These are phyloP conservation scores for Hypoxylon sp. DNA, from an alignment of 2,329 filamentous ascomycete species.

Conservation along the genomic window DNA sequence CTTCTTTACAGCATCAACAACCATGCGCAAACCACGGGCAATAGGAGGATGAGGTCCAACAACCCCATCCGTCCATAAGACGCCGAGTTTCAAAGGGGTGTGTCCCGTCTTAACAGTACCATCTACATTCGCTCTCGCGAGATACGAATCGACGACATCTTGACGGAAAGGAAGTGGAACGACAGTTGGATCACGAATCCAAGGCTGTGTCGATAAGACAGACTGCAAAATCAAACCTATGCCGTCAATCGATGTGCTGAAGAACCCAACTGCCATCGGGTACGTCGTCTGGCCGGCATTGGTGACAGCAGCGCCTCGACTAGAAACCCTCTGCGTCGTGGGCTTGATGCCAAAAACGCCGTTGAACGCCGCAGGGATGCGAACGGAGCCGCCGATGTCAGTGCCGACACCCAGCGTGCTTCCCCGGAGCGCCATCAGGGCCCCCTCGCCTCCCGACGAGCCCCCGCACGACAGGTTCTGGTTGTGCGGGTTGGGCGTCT, in stretches of 20 bases:
- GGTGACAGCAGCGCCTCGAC: slow-evolving; percentile 34
- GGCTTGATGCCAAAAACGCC: slow-evolving; percentile 55
- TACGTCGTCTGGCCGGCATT: slow-evolving; percentile 64
- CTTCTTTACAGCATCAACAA: slow-evolving; percentile 57
- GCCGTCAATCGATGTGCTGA: slow-evolving; percentile 64
- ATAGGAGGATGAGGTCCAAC: slow-evolving; percentile 66
- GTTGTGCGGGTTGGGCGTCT: slow-evolving; percentile 52
- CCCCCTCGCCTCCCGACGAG: slow-evolving; percentile 55
- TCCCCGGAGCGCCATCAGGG: slow-evolving; percentile 52
- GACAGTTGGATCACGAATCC: slow-evolving; percentile 72
- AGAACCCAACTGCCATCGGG: slow-evolving; percentile 69
- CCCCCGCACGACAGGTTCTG: slow-evolving; percentile 51
- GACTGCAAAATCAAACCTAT: slow-evolving; percentile 9
- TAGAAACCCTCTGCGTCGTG: slow-evolving; percentile 42
- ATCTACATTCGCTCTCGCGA: not conserved
- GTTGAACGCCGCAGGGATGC: slow-evolving; percentile 54
- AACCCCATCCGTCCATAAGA: slow-evolving; percentile 58
- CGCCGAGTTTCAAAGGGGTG: slow-evolving; percentile 60
- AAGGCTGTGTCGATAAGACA: slow-evolving; percentile 66
- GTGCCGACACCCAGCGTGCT: slow-evolving; percentile 54
- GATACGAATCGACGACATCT: slow-evolving; percentile 48
- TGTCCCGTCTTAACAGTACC: not conserved
- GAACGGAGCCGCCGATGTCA: slow-evolving; percentile 57
- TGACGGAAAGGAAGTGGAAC: slow-evolving; percentile 72
- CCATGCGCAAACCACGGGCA: slow-evolving; percentile 59